A percentile compares a stretch with the other conserved stretches of the same genome.
phyloP scores from a whole-genome alignment of 768 basidiomycete species.

The Lentinula sp. region DNA sequence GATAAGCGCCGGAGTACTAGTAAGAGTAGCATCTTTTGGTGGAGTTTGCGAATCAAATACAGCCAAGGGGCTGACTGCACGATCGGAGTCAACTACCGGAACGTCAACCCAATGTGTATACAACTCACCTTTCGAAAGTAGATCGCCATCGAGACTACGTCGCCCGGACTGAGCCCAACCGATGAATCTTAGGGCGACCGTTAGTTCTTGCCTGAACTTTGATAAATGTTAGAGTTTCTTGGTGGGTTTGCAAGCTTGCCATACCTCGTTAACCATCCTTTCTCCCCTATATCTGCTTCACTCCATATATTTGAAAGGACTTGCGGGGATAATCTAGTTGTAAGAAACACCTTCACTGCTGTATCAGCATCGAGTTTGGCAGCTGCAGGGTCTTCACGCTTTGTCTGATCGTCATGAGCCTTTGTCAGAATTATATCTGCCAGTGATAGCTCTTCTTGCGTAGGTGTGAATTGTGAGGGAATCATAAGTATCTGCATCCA shows the following conservation, averaged over 20 bases:
- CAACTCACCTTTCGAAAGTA: constrained; percentile 41
- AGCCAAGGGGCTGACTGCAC: constrained; percentile 47
- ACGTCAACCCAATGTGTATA: background rate
- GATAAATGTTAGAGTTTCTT: background rate
- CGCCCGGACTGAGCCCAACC: constrained; percentile 58
- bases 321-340: constrained; percentile 46
- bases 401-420: background rate
- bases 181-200: constrained; percentile 55
- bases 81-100: background rate
- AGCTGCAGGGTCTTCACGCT: background rate
- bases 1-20: background rate
- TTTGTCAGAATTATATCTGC: background rate
- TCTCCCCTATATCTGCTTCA: constrained; percentile 53
- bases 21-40: constrained; percentile 18
- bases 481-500: background rate
- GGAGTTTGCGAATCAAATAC: constrained; percentile 13
- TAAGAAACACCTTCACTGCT: constrained; percentile 52
- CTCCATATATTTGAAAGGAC: constrained; percentile 60
- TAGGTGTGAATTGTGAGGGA: background rate
- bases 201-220: constrained; percentile 46
- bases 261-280: constrained; percentile 24
- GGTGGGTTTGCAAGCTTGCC: background rate
- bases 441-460: background rate
- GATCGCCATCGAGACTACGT: constrained; percentile 25
- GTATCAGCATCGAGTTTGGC: constrained; percentile 22